These are phyloP conservation scores for Paraconiothyrium sp. DNA, from an alignment of 2,329 filamentous ascomycete genomes.

Conservation along the genomic window DNA sequence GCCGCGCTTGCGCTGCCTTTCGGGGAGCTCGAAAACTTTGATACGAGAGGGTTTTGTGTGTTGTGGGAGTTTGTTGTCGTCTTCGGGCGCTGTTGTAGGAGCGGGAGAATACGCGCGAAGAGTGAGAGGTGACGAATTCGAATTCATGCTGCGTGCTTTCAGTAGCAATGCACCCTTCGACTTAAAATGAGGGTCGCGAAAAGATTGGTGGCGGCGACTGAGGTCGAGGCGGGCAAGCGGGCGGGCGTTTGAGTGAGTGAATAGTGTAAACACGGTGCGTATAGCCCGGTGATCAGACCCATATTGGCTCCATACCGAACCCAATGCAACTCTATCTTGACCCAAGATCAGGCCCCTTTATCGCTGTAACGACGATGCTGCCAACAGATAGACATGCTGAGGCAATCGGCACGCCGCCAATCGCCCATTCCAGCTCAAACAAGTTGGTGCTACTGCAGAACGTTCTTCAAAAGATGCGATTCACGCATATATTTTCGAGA, in stretches of 20 bases:
- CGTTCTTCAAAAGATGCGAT: too few relatives aligned
- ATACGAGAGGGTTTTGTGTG: background rate
- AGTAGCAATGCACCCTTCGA: background rate
- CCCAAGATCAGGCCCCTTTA: too few relatives aligned
- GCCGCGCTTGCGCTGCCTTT: background rate
- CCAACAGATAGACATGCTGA: too few relatives aligned
- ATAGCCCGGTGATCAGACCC: background rate
- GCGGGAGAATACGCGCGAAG: background rate
- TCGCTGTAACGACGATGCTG: too few relatives aligned
- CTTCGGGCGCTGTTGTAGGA: background rate
- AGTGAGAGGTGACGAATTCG: background rate
- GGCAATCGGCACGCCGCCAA: too few relatives aligned
- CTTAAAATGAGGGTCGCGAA: background rate
- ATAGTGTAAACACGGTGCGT: background rate
- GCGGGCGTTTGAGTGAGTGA: background rate
- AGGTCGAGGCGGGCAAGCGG: background rate
- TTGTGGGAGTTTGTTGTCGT: background rate
- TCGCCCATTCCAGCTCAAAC: too few relatives aligned
- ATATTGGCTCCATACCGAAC: too few relatives aligned
- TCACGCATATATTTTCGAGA: too few relatives aligned
- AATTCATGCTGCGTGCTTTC: background rate
- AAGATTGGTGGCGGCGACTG: background rate
- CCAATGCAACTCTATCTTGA: too few relatives aligned
- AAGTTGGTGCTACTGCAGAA: too few relatives aligned
- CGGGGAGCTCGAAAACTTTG: conserved; percentile 7